Percentiles rank a stretch among this genome's conserved stretches.
Evolutionary conservation across 768 basidiomycete species (phyloP).

Genomic region (Amanita molliuscula): DNA sequence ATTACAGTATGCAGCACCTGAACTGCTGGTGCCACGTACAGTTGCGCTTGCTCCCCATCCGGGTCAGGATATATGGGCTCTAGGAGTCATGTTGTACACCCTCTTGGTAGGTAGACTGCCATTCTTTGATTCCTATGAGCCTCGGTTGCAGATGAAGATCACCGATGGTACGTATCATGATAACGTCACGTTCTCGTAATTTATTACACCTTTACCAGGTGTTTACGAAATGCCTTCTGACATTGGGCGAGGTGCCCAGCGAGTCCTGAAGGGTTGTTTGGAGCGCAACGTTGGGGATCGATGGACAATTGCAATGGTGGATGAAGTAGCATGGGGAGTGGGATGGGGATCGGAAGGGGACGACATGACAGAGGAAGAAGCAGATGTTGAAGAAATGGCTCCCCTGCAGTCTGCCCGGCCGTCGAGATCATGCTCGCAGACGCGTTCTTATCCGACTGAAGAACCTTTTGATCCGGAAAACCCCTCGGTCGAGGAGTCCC

Average conservation of each 20-base stretch:
- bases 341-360: slow-evolving; percentile 57
- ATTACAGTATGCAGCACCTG: slow-evolving; percentile 84
- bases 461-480: slow-evolving; percentile 5
- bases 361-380: slow-evolving; percentile 21
- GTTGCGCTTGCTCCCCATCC: slow-evolving; percentile 39
- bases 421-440: slow-evolving; percentile 17
- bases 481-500: slow-evolving; percentile 5
- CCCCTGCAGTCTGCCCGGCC: slow-evolving; percentile 6
- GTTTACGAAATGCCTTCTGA: slow-evolving; percentile 46
- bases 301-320: slow-evolving; percentile 78
- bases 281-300: slow-evolving; percentile 48
- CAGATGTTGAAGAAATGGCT: slow-evolving; percentile 10
- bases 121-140: slow-evolving; percentile 85
- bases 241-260: slow-evolving; percentile 52
- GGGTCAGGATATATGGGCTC: slow-evolving; percentile 92
- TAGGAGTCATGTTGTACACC: slow-evolving; percentile 84
- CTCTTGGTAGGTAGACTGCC: slow-evolving; percentile 81
- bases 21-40: slow-evolving; percentile 52
- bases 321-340: slow-evolving; percentile 72
- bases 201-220: slow-evolving; percentile 28
- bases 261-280: slow-evolving; percentile 73
- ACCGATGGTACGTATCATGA: slow-evolving; percentile 48
- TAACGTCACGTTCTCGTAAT: slow-evolving; percentile 7
- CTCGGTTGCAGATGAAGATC: slow-evolving; percentile 86
- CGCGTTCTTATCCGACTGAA: slow-evolving; percentile 16